Evolutionary conservation across 2,329 filamentous ascomycete genomes (phyloP), one percentile per base, ranked within the genome.

Genomic region (Aspergillus hiratsukae): DNA sequence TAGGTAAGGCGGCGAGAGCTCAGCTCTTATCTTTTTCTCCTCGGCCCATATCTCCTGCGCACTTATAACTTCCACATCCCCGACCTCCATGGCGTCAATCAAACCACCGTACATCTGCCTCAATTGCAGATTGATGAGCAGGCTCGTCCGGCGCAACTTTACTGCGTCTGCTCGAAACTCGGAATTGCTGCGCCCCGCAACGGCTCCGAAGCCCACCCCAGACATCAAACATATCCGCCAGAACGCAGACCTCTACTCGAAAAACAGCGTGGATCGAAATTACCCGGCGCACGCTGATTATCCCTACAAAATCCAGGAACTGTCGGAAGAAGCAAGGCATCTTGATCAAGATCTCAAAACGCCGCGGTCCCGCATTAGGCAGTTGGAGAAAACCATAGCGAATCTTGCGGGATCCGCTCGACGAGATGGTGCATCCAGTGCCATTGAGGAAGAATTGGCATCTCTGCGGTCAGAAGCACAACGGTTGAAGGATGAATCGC

Each of bases 221-320:
- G 89, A 97, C 76, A 82, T 96, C 70, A 93, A 90, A 72, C 88
- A 94, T 76, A 96, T 99, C 72, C 91, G 92, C 56, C 83, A 91
- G 68, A 89, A 95, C 74, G 85, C 89, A 17, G 84, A 87, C 14
- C 81, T 95, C 17, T 89, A 97, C 78, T 83, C 88, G 64, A 80
- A 87, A 63, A 97, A 95, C 69, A 96, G 90, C 75, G 72, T 88
- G 58, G 87, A 91, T 63, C 86, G 94, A 64, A 97, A 97, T 72
- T 97, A 97, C 76, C 80, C 72, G 14, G 71, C 75, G 0, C 80
- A 82, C 54, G 74, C 78, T 11, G 73, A 77, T 14, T 77, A 81
- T 51, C 79, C 84, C 2, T 80, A 76, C 67, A 74, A 75, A 41
- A 86, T 87, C 48, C 61, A 72, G 73, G 67, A 68, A n/a, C 64